Evolutionary conservation across 2,329 filamentous ascomycete species (phyloP), one percentile per base, ranked within the genome.

Genomic region (Colletotrichum viniferum): DNA sequence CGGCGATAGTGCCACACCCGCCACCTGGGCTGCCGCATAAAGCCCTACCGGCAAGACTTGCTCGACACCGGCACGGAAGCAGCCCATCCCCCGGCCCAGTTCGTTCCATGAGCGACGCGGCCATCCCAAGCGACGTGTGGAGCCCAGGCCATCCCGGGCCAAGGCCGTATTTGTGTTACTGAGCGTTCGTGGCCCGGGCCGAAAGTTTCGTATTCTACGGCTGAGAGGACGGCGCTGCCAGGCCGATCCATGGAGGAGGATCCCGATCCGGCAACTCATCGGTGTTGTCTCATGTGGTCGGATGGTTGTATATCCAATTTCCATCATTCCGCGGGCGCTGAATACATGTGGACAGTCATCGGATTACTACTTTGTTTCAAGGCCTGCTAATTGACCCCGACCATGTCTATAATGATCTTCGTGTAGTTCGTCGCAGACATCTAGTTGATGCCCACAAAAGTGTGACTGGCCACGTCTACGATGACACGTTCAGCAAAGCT

Each of bases 151-250:
- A 73, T 10, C 32, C 69, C 69, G 73, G 62, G 7, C 32, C 28
- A 28, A 12, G 9, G 34, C 36, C 58, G 30, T 43, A 26, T 12
- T 62, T n/a, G 32, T 21, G 38, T 56, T 14, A 21, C 14, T 28
- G 21, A 28, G 34, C 26, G 61, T 62, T 55, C 69, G 24, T 74
- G 69, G 63, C 58, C 48, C 73, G 73, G 62, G 38, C 73, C 73
- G 69, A 60, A 56, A 61, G 36, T 71, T 65, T 70, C 43, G 58
- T 32, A 7, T 7, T n/a, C 21, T 28, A 18, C 48, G 26, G 73
- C 26, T 56, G 28, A 24, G 28, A 14, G 12, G 52, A 14, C 28
- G 13, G 26, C 14, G 18, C 9, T 16, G 21, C 21, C 21, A 30
- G 61, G 52, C 21, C 36, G 21, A 18, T 13, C 43, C 32, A 61